A percentile compares a stretch with the other conserved stretches of the same genome.
Evolutionary conservation across 768 basidiomycete genomes (phyloP).

Genomic region (Neoboletus magnificus): DNA sequence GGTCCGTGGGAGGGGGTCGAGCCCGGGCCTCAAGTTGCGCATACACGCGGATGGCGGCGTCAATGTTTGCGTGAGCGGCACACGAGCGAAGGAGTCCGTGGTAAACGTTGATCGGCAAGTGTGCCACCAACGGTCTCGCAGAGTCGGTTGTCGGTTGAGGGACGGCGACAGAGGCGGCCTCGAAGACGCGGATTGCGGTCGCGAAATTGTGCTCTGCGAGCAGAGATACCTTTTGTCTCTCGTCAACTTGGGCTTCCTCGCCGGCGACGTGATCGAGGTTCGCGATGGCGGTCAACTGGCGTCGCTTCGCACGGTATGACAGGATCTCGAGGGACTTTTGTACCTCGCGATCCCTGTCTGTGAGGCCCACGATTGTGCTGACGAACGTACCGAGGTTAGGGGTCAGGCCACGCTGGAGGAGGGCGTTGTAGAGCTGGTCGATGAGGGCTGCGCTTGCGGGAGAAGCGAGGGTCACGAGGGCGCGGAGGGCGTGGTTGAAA

Average conservation of each 20-base stretch:
- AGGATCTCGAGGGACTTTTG: slow-evolving; percentile 41
- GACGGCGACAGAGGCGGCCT: slow-evolving; percentile 44
- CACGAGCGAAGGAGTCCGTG: slow-evolving; percentile 58
- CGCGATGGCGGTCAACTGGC: slow-evolving; percentile 5
- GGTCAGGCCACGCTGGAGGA: slow-evolving; percentile 56
- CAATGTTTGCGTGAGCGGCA: slow-evolving; percentile 51
- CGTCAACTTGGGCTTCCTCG: slow-evolving; percentile 19
- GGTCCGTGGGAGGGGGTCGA: slow-evolving; percentile 30
- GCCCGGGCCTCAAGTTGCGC: slow-evolving; percentile 50
- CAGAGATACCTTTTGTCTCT: slow-evolving; percentile 43
- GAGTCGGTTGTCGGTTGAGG: slow-evolving; percentile 17
- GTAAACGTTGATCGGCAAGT: slow-evolving; percentile 43
- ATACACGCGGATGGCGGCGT: slow-evolving; percentile 63
- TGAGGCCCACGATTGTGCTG: slow-evolving; percentile 57
- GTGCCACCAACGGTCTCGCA: slow-evolving; percentile 2
- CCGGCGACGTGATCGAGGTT: slow-evolving; percentile 2
- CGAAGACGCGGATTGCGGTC: slow-evolving; percentile 71
- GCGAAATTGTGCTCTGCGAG: slow-evolving; percentile 65
- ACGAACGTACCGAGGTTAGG: slow-evolving; percentile 66
- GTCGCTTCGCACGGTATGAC: slow-evolving; percentile 40
- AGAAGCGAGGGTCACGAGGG: slow-evolving; percentile 41
- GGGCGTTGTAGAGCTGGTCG: slow-evolving; percentile 67
- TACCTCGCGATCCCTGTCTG: slow-evolving; percentile 66
- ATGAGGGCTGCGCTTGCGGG: slow-evolving; percentile 52
- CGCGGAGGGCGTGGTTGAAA: slow-evolving; percentile 59